Conservation (phyloP, 2,329 filamentous ascomycete species). For the Cordyceps farinosa region DNA sequence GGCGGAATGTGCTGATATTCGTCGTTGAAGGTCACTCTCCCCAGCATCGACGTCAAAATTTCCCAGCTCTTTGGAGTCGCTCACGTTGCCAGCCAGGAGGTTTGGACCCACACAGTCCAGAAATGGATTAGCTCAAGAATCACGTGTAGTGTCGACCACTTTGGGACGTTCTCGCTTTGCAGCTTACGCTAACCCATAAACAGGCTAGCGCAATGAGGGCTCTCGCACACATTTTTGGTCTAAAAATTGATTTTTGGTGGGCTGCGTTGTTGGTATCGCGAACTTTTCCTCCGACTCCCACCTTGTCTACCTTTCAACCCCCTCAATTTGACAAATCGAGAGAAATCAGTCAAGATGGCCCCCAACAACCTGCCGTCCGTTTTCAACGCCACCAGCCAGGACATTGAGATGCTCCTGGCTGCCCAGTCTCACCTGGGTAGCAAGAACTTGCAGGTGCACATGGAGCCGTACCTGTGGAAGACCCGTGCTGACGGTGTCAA, state of each 20-base stretch:
- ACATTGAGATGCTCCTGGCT: constrained; percentile 99
- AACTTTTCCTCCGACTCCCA: constrained; percentile 39
- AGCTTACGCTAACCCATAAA: constrained; percentile 21
- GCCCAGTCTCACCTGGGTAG: constrained; percentile 94
- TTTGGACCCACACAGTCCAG: neutral
- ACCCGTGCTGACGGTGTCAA: constrained; percentile 98
- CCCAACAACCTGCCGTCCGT: constrained; percentile 88
- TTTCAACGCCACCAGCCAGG: constrained; percentile 96
- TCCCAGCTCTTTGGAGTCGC: constrained; percentile 23
- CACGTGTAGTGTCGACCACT: constrained; percentile 31
- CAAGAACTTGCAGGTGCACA: constrained; percentile 99
- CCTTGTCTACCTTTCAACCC: constrained; percentile 27
- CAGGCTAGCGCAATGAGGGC: constrained; percentile 32
- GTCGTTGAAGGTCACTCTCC: constrained; percentile 5
- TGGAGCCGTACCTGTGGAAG: constrained; percentile 99
- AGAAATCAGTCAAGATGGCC: constrained; percentile 72
- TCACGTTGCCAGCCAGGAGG: constrained; percentile 9
- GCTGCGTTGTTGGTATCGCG: constrained; percentile 30
- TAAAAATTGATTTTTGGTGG: constrained; percentile 29
- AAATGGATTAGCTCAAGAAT: constrained; percentile 22
- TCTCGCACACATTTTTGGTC: constrained; percentile 37
- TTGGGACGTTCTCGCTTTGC: constrained; percentile 2
- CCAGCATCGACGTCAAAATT: constrained; percentile 33
- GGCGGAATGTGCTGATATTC: constrained; percentile 22
- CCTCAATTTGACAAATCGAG: constrained; percentile 31